phyloP scores from a whole-genome alignment of 1,284 basidiomycete species.

The Ganoderma leucocontextum region DNA sequence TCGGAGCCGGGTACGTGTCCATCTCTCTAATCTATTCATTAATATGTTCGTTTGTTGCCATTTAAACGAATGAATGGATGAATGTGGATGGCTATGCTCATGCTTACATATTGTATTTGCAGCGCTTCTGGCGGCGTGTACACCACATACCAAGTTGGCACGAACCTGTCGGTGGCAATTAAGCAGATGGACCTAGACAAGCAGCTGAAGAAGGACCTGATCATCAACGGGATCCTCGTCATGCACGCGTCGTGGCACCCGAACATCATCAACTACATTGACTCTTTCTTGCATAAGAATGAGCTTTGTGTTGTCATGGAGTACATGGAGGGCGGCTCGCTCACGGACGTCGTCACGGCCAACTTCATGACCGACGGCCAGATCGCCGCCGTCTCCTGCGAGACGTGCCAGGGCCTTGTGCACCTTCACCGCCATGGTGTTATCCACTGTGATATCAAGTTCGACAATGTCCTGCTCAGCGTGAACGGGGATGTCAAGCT shows the following conservation, averaged over 20 bases:
- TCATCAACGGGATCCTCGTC: constrained; percentile 99
- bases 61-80: not conserved
- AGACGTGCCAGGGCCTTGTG: constrained; percentile 90
- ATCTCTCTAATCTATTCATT: too few relatives aligned
- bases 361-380: constrained; percentile 96
- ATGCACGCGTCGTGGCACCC: constrained; percentile 97
- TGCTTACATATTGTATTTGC: constrained; percentile 15
- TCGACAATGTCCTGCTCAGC: constrained; percentile 93
- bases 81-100: constrained; percentile 2
- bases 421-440: constrained; percentile 95
- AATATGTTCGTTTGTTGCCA: too few relatives aligned
- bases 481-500: constrained; percentile 97
- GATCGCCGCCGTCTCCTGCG: constrained; percentile 92
- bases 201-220: constrained; percentile 99
- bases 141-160: constrained; percentile 96
- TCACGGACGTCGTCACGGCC: constrained; percentile 97
- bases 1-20: constrained; percentile 89
- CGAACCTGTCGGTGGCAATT: constrained; percentile 95
- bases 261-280: constrained; percentile 99
- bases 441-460: constrained; percentile 99
- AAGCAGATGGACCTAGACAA: constrained; percentile 99
- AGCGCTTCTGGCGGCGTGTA: constrained; percentile 98
- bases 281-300: constrained; percentile 97
- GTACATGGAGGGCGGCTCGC: constrained; percentile 96
- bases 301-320: constrained; percentile 99